A percentile compares a stretch with the other conserved stretches of the same genome.
These are phyloP conservation scores for Gyrodon lividus DNA, from an alignment of 768 basidiomycete species.

Conservation along the genomic window DNA sequence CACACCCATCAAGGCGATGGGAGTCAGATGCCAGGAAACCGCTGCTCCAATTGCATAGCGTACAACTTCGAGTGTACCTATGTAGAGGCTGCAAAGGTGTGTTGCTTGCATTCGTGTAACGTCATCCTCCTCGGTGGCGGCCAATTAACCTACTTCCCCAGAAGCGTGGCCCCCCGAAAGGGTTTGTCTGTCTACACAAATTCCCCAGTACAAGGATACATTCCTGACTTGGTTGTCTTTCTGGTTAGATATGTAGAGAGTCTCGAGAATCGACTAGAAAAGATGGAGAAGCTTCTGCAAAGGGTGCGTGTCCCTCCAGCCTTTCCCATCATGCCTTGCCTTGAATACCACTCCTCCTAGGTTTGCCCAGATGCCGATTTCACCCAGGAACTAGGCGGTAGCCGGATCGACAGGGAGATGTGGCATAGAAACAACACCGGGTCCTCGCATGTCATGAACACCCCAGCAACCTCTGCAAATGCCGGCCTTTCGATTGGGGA, in stretches of 20 bases:
- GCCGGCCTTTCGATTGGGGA: conserved; percentile 9
- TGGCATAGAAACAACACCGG: conserved; percentile 28
- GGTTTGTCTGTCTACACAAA: conserved; percentile 19
- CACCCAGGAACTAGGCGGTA: conserved; percentile 53
- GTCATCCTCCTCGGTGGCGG: not conserved
- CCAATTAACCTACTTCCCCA: conserved; percentile 10
- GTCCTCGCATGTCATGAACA: conserved; percentile 15
- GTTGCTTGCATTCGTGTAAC: not conserved
- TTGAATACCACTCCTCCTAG: conserved; percentile 32
- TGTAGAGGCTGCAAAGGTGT: conserved; percentile 52
- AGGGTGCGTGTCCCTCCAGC: conserved; percentile 35
- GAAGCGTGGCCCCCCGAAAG: conserved; percentile 43
- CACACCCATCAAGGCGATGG: conserved; percentile 54
- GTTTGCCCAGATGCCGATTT: conserved; percentile 65
- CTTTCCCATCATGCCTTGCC: conserved; percentile 4
- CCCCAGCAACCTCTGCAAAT: conserved; percentile 9
- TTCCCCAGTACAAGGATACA: too few relatives aligned
- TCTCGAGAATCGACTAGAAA: conserved; percentile 59
- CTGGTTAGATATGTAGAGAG: conserved; percentile 55
- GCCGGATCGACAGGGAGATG: conserved; percentile 37
- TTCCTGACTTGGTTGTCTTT: not conserved
- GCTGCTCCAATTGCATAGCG: conserved; percentile 56
- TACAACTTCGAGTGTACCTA: conserved; percentile 54
- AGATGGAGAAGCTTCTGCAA: conserved; percentile 60
- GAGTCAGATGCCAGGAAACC: conserved; percentile 51